Base-by-base conservation (phyloP, 75 land plant species). In the Picea sitchensis region DNA sequence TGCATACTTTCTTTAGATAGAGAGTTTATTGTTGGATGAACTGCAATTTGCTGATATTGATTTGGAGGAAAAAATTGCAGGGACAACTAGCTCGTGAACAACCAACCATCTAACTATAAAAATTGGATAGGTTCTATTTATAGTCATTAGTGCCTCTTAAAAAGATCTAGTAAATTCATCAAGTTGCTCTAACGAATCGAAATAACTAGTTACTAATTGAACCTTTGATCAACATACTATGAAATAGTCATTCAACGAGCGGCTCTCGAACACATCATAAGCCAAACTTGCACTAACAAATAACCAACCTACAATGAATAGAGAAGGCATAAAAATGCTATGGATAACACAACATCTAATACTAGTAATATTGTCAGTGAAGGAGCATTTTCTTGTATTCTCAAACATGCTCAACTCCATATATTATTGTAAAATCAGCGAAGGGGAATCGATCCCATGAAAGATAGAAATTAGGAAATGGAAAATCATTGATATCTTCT, bases 271-370 rank as follows among this genome's bases (percentile, higher is more conserved):
- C 23, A 79, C 75, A 63, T 79, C 75, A 63, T 79, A 71, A 58
- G 75, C 59, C 31, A 79, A 79, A 54, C 75, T 5, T 41, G 38
- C 26, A 58, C 75, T 79, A 15, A 79, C 21, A 34, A 79, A 79
- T 69, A 79, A 79, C 75, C 75, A 71, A 58, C 61, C 81, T 36
- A 14, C 47, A 79, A 79, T 79, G 75, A 79, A 71, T 71, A 79
- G 75, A 59, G 75, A 79, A 68, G 34, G 75, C 18, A 71, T 79
- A 79, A 61, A 51, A 63, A 78, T 69, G n/a, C 20, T 69, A 69
- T 69, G 20, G 20, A 38, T 69, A 36, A 69, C 47, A 17, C 56
- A 20, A 64, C 44, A 63, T 38, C 44, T 26, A 78, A 65, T 78
- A 65, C 30, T 36, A 32, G 72, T 78, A 64, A 65, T 64, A 78